Conservation (phyloP, 176 grass and related monocot species). For the Phoenix dactylifera region DNA sequence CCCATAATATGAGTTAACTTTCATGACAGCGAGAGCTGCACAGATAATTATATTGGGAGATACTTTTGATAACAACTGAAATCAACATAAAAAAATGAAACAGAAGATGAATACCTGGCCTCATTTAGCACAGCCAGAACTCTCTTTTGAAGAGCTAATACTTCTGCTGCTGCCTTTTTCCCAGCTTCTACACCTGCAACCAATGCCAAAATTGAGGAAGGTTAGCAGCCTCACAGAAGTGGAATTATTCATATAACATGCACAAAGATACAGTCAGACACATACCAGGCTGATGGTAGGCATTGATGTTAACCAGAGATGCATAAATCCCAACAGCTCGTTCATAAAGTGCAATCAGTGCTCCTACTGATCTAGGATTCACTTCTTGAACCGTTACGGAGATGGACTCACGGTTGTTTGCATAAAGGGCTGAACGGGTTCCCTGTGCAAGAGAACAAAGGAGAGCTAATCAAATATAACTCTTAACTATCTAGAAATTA, state of each 20-base stretch:
- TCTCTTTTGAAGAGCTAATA: constrained; percentile 94
- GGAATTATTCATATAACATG: not conserved
- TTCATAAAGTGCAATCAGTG: constrained; percentile 89
- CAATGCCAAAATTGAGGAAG: not conserved
- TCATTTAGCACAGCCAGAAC: constrained; percentile 81
- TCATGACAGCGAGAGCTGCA: too few species aligned
- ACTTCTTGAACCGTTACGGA: constrained; percentile 92
- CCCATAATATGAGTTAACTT: too few species aligned
- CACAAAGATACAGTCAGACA: constrained; percentile 4
- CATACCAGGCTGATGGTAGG: constrained; percentile 95
- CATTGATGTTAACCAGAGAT: constrained; percentile 90
- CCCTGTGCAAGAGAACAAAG: constrained; percentile 36
- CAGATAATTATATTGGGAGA: too few species aligned
- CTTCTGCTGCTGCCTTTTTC: constrained; percentile 96
- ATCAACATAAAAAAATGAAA: constrained; percentile 8
- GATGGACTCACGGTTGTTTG: constrained; percentile 92
- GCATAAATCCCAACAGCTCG: constrained; percentile 97
- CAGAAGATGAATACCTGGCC: constrained; percentile 52
- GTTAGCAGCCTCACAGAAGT: not conserved
- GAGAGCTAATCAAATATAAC: too few species aligned
- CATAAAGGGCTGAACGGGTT: constrained; percentile 90
- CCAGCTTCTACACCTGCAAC: constrained; percentile 93
- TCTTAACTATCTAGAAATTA: too few species aligned
- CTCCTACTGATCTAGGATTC: constrained; percentile 81
- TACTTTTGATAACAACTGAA: not conserved